phyloP scores from a whole-genome alignment of 345 rosid species.

The Salix purpurea region DNA sequence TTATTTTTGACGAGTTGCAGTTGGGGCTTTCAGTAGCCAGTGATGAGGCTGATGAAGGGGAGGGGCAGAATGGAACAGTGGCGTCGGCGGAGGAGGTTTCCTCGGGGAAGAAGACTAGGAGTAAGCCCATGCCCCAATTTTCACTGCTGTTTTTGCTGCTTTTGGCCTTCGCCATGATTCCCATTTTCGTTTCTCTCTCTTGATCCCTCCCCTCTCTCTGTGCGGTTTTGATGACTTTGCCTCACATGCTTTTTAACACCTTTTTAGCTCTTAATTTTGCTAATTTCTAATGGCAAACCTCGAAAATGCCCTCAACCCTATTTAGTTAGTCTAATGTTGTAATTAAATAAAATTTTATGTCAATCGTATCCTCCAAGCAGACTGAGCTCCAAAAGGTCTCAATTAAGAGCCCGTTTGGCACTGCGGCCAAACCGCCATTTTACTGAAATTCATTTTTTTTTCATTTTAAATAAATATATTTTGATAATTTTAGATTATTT shows the following conservation, averaged over 20 bases:
- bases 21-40: not conserved
- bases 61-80: not conserved
- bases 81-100: slow-evolving; percentile 13
- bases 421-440: no score
- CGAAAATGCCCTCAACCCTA: no score
- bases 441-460: no score
- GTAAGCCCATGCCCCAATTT: slow-evolving; percentile 56
- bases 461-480: no score
- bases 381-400: no score
- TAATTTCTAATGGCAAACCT: not conserved
- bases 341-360: no score
- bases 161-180: slow-evolving; percentile 14
- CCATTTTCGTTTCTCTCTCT: slow-evolving; percentile 8
- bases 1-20: not conserved
- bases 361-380: no score
- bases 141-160: slow-evolving; percentile 7
- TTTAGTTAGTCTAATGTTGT: no score
- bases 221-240: not conserved
- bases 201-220: not conserved
- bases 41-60: slow-evolving; percentile 13
- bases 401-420: no score
- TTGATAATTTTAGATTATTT: no score
- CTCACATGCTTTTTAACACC: no score
- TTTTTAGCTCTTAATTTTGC: not conserved
- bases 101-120: slow-evolving; percentile 78